Evolutionary conservation across 208 protist species (phyloP).

Genomic region (Crithidia sp.): DNA sequence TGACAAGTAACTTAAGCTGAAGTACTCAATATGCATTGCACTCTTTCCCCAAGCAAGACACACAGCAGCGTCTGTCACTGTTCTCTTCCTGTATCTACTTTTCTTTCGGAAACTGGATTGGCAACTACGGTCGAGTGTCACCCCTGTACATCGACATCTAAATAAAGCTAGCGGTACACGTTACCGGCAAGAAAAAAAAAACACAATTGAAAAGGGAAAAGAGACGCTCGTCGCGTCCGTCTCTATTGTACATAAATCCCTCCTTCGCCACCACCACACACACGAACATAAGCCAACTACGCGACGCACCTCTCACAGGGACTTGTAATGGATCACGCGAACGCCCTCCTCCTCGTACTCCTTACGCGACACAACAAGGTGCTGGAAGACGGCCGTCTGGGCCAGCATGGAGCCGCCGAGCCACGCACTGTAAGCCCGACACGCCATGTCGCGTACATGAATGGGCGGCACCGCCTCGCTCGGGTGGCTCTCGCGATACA

Average conservation of each 20-base stretch:
- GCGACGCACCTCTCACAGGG: slow-evolving; percentile 33
- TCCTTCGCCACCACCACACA: background rate
- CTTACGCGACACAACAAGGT: slow-evolving; percentile 78
- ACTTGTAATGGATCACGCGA: slow-evolving; percentile 91
- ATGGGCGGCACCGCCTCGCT: slow-evolving; percentile 87
- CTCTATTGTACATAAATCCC: no score
- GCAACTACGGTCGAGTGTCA: no score
- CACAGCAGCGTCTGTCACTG: no score
- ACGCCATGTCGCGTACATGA: slow-evolving; percentile 67
- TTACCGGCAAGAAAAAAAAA: background rate
- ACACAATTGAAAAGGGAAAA: background rate
- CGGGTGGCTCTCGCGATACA: slow-evolving; percentile 86
- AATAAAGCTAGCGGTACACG: no score
- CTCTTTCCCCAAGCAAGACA: no score
- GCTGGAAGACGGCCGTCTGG: slow-evolving; percentile 86
- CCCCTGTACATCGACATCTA: no score
- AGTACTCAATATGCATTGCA: no score
- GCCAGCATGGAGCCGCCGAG: slow-evolving; percentile 86
- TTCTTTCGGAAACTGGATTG: no score
- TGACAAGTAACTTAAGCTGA: no score
- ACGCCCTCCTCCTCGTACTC: slow-evolving; percentile 89
- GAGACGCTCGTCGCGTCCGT: background rate
- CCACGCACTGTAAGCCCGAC: slow-evolving; percentile 84
- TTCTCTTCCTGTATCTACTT: no score
- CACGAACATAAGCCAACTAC: no score